Base-by-base conservation (phyloP, 805 yeast species). In the Dipodascus albidus region DNA sequence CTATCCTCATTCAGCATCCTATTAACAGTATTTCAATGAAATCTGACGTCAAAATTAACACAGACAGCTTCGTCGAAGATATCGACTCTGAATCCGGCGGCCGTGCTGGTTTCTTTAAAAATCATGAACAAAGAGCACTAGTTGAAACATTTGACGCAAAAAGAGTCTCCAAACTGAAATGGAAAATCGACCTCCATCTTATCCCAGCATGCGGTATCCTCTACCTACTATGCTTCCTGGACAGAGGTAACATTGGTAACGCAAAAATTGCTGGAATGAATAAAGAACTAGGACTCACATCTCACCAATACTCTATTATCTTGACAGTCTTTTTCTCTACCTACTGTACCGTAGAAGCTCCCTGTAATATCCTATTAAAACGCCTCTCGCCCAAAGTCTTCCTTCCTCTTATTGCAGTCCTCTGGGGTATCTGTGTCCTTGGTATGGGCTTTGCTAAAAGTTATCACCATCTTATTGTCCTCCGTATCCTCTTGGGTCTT, bases 381-480 rank as follows among this genome's bases (percentile, higher is more conserved):
- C 73, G 72, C 50, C 69, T 80, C 1, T 72, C 79, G 48, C 87
- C 85, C 1, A 68, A 79, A 50, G 73, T 74, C 54, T 73, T 72
- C 51, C 69, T 69, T 17, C 62, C 55, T n/a, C 59, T 61, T 9
- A 59, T 64, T 20, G 51, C 47, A 3, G 4, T 54, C 70, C 67
- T 70, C 3, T 59, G 62, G 60, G 60, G 61, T 31, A 53, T 64
- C 33, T 64, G 64, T 1, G 55, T 64, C 24, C 63, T 67, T n/a
- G 61, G 64, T 15, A 64, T 65, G 47, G 68, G 67, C 22, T 57
- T 57, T 49, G 66, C 66, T 23, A 59, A 55, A 51, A 55, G 55
- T 53, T 53, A 59, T 52, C 47, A 54, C 55, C 38, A 62, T 55
- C 33, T 67, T 21, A 59, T 62, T 48, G 65, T 64, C 23, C 60